Evolutionary conservation across 2,329 filamentous ascomycete species (phyloP), one percentile per base, ranked within the genome.

Genomic region (Mollisia scopiformis): DNA sequence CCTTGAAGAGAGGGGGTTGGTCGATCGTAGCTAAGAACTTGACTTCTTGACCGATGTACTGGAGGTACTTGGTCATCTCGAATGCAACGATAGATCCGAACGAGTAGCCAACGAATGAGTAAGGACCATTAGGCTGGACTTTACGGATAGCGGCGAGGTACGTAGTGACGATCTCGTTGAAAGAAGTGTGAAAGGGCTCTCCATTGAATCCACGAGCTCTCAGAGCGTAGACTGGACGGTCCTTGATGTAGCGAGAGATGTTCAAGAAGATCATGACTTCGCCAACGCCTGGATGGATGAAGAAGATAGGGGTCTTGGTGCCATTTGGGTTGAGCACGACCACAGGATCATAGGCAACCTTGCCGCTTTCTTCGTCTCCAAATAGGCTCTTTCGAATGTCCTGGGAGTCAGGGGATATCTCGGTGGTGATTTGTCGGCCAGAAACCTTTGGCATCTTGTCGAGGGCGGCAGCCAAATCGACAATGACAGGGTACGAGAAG

Each of bases 71-170:
- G 13, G 76, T 73, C 0, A 80, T 68, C 66, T 84, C 82, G 59
- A 84, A 85, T 0, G 80, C 79, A 0, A 84, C 59, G 68, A 82
- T 82, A 5, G 74, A 64, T 1, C 83, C 82, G 65, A 79, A 84
- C 5, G 74, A 79, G 65, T 84, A 85, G 0, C 83, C 82, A 0
- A 79, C 78, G 1, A 85, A 67, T 0, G 79, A 79, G 62, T 85
- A 85, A 0, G 82, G 82, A 0, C 83, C 82, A 0, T 69, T 14
- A 0, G 82, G 80, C 59, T 85, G 82, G 1, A 59, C 61, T 3
- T 57, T 25, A n/a, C 74, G 74, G 37, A 85, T 77, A 0, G 76
- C 75, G 0, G 55, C 37, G 10, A 71, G 62, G 66, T 84, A 85
- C 0, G 69, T 75, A 1, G 65, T 59, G 1, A 81, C 70, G 0